Conservation (phyloP, 106 monocot genomes). For the Dendrobium chrysotoxum region DNA sequence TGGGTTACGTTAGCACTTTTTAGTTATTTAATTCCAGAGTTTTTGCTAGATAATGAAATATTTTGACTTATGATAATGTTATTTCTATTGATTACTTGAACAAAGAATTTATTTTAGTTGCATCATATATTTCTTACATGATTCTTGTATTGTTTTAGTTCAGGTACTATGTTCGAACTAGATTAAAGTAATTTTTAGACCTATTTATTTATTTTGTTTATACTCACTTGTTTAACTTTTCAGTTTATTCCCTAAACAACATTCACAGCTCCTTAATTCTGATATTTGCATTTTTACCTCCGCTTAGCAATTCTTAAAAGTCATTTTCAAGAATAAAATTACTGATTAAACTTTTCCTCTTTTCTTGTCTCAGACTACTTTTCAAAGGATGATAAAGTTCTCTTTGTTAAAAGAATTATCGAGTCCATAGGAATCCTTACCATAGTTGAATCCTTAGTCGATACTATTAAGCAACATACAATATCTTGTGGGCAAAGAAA, state of each 20-base stretch:
- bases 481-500: slow-evolving; percentile 98
- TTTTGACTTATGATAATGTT: too few species aligned
- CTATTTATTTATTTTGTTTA: too few species aligned
- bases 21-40: too few species aligned
- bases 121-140: too few species aligned
- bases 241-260: background rate
- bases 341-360: background rate
- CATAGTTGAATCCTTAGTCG: slow-evolving; percentile 79
- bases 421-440: slow-evolving; percentile 77
- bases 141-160: too few species aligned
- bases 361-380: slow-evolving; percentile 46
- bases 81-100: too few species aligned
- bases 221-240: too few species aligned
- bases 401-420: slow-evolving; percentile 91
- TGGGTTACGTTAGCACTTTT: too few species aligned
- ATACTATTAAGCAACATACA: slow-evolving; percentile 86
- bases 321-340: background rate
- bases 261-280: background rate
- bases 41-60: too few species aligned
- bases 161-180: too few species aligned
- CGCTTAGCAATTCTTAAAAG: background rate
- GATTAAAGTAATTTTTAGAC: too few species aligned
- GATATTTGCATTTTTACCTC: background rate
- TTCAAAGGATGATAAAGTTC: slow-evolving; percentile 69
- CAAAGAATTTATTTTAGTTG: too few species aligned